phyloP scores from a whole-genome alignment of 495 filamentous ascomycete genomes.

The Monascus purpureus region DNA sequence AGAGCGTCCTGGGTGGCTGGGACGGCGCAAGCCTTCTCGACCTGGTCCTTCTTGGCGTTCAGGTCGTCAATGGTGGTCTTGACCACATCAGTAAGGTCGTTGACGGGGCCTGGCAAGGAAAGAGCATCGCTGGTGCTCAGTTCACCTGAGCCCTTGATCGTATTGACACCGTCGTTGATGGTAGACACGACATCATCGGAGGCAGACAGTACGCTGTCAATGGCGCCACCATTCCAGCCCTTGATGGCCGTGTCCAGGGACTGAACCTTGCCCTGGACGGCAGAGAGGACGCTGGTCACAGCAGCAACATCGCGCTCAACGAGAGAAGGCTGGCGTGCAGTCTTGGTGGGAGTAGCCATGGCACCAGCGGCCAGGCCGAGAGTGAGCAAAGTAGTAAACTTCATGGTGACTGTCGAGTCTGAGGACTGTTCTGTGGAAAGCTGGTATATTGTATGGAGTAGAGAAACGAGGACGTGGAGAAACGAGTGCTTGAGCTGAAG shows the following conservation, averaged over 20 bases:
- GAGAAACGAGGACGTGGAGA: background rate
- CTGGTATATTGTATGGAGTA: background rate
- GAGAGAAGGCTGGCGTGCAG: slow-evolving; percentile 7
- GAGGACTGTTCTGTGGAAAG: background rate
- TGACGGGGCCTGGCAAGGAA: slow-evolving; percentile 16
- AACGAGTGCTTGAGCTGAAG: background rate
- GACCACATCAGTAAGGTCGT: slow-evolving; percentile 17
- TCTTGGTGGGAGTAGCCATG: slow-evolving; percentile 12
- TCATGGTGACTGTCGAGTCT: slow-evolving; percentile 29
- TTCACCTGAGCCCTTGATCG: slow-evolving; percentile 8
- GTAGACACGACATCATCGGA: slow-evolving; percentile 17
- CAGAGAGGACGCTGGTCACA: slow-evolving; percentile 16
- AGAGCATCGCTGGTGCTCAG: slow-evolving; percentile 19
- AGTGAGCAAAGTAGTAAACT: slow-evolving; percentile 22
- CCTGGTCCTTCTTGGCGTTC: slow-evolving; percentile 17
- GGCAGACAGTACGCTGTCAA: slow-evolving; percentile 15
- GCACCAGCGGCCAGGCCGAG: slow-evolving; percentile 13
- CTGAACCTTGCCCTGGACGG: slow-evolving; percentile 16
- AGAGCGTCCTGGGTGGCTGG: slow-evolving; percentile 11
- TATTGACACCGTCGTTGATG: slow-evolving; percentile 16
- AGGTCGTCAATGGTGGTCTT: slow-evolving; percentile 16
- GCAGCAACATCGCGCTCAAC: slow-evolving; percentile 18
- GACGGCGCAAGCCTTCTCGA: slow-evolving; percentile 20
- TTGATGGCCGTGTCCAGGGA: slow-evolving; percentile 22
- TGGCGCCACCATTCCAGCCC: slow-evolving; percentile 18